A percentile compares a stretch with the other conserved stretches of the same genome.
These are phyloP conservation scores for Rhizopogon sp. DNA, from an alignment of 768 basidiomycete genomes.

Conservation along the genomic window DNA sequence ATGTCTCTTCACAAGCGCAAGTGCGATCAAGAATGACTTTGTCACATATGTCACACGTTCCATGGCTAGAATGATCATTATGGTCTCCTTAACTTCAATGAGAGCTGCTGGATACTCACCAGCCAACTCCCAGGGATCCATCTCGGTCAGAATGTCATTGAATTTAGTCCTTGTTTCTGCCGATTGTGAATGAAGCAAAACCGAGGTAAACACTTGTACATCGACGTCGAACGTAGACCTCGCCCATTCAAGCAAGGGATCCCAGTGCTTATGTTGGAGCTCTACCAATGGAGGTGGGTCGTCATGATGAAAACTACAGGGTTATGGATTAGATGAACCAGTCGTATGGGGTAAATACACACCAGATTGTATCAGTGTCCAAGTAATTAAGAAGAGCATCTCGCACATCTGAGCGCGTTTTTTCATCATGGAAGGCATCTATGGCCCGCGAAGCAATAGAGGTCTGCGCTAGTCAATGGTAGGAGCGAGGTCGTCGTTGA, in stretches of 20 bases:
- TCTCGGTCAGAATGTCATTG: constrained; percentile 45
- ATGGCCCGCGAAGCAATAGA: constrained; percentile 87
- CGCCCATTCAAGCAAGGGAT: constrained; percentile 81
- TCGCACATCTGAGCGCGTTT: constrained; percentile 56
- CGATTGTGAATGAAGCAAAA: constrained; percentile 69
- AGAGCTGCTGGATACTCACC: constrained; percentile 43
- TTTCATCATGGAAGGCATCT: constrained; percentile 62
- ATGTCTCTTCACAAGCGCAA: constrained; percentile 76
- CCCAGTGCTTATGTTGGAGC: constrained; percentile 83
- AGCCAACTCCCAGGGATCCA: constrained; percentile 86
- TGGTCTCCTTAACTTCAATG: background rate
- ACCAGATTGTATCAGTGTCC: constrained; percentile 95
- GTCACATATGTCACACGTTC: constrained; percentile 86
- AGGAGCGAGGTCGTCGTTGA: background rate
- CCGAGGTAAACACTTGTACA: constrained; percentile 63
- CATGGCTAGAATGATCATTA: constrained; percentile 51
- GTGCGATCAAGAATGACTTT: constrained; percentile 85
- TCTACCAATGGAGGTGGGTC: constrained; percentile 69
- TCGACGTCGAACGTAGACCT: constrained; percentile 60
- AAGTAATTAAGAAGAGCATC: constrained; percentile 75
- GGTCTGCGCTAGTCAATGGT: constrained; percentile 50
- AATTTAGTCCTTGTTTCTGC: constrained; percentile 62
- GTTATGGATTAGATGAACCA: background rate
- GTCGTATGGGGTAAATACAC: constrained; percentile 9
- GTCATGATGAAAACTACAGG: constrained; percentile 73